Evolutionary conservation across 1,284 basidiomycete species (phyloP).

Genomic region (Abortiporus biennis): DNA sequence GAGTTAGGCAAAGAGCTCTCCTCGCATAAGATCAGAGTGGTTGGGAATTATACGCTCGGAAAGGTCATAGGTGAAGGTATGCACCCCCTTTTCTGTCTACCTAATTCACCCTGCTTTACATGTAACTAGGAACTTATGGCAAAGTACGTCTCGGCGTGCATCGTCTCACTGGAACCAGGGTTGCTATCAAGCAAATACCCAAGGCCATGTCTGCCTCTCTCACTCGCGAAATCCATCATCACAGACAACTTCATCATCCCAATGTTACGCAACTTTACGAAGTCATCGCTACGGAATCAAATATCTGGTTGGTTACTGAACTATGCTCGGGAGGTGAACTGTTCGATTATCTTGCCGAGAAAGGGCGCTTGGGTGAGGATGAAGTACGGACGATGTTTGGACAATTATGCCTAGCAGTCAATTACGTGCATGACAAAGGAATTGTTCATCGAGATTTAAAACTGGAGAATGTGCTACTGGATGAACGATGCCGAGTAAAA

Average conservation of each 20-base stretch:
- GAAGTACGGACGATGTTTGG: slow-evolving; percentile 86
- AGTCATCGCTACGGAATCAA: slow-evolving; percentile 92
- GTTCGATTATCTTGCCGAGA: slow-evolving; percentile 96
- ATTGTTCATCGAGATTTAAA: slow-evolving; percentile 96
- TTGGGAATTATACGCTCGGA: slow-evolving; percentile 95
- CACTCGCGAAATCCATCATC: slow-evolving; percentile 97
- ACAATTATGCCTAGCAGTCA: slow-evolving; percentile 94
- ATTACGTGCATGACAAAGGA: slow-evolving; percentile 84
- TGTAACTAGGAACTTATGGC: slow-evolving; percentile 74
- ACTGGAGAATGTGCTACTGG: slow-evolving; percentile 91
- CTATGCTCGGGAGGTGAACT: slow-evolving; percentile 95
- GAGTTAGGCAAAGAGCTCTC: slow-evolving; percentile 94
- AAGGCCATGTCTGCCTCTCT: slow-evolving; percentile 86
- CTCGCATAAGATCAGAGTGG: slow-evolving; percentile 82
- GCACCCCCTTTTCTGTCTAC: slow-evolving; percentile 16
- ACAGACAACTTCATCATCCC: slow-evolving; percentile 93
- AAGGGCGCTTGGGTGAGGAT: slow-evolving; percentile 80
- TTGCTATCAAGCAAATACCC: slow-evolving; percentile 97
- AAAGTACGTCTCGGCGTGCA: slow-evolving; percentile 92
- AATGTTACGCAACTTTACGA: slow-evolving; percentile 96
- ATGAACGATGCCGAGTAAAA: slow-evolving; percentile 83
- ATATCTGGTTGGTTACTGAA: slow-evolving; percentile 97
- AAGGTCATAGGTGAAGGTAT: slow-evolving; percentile 94
- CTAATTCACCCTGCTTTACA: slow-evolving; percentile 2
- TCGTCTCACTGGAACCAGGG: slow-evolving; percentile 81